These are phyloP conservation scores for Lagenaria siceraria DNA, from an alignment of 306 rosid genomes.

Conservation along the genomic window DNA sequence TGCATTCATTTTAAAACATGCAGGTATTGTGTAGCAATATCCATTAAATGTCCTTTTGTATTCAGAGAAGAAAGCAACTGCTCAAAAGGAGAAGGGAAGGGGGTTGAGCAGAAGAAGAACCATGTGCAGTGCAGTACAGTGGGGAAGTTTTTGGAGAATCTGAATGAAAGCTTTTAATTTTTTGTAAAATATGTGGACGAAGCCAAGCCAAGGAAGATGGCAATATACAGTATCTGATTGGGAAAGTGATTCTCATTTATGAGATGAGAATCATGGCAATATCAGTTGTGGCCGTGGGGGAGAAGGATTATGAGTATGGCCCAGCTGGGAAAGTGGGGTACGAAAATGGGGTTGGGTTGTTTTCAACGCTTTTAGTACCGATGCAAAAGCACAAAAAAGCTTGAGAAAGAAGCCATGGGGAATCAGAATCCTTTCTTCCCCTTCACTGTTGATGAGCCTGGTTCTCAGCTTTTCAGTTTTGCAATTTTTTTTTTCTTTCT, in stretches of 20 bases:
- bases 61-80: background rate
- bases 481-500: background rate
- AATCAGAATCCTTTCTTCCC: constrained; percentile 3
- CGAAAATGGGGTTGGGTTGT: background rate
- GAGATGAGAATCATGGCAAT: constrained; percentile 2
- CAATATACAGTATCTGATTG: background rate
- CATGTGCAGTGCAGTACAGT: background rate
- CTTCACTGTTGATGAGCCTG: background rate
- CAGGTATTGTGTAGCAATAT: background rate
- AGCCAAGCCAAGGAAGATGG: background rate
- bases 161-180: background rate
- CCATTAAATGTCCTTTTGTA: background rate
- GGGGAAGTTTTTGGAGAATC: background rate
- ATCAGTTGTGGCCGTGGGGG: constrained; percentile 8
- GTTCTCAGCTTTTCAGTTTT: constrained; percentile 3
- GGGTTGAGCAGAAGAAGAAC: background rate
- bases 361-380: constrained; percentile 7
- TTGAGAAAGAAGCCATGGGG: constrained; percentile 4
- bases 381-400: constrained; percentile 1
- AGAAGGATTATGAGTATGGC: background rate
- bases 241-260: constrained; percentile 7
- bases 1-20: background rate
- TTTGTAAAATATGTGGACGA: background rate
- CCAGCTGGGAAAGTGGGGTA: background rate
- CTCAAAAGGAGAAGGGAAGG: background rate